phyloP scores from a whole-genome alignment of 2,329 filamentous ascomycete species.

The Curvularia spicifera region DNA sequence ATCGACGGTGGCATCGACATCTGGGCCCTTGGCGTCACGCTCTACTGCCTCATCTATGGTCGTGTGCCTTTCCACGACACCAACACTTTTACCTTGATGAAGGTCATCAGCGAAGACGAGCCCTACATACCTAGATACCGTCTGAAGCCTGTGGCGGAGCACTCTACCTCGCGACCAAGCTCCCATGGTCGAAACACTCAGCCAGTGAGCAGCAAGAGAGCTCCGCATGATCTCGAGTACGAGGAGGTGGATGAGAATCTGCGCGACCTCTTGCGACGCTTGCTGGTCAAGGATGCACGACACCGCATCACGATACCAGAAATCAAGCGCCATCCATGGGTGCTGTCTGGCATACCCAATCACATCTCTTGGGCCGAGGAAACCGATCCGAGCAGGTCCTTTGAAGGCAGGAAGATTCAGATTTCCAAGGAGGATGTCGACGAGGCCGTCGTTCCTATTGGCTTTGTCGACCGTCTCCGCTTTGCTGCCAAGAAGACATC shows the following conservation, averaged over 20 bases:
- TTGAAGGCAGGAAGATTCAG: constrained; percentile 84
- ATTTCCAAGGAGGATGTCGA: constrained; percentile 93
- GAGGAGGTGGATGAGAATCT: constrained; percentile 84
- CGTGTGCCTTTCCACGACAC: constrained; percentile 92
- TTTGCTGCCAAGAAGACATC: constrained; percentile 66
- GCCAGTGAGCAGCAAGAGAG: constrained; percentile 69
- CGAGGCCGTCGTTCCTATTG: constrained; percentile 86
- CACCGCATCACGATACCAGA: constrained; percentile 88
- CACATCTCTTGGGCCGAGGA: constrained; percentile 87
- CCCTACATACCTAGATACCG: constrained; percentile 84
- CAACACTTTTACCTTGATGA: constrained; percentile 90
- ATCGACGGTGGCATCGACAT: constrained; percentile 94
- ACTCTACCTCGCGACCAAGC: constrained; percentile 53
- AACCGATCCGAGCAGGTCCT: constrained; percentile 81
- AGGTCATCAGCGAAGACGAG: constrained; percentile 89
- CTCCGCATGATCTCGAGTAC: constrained; percentile 79
- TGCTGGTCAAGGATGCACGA: constrained; percentile 87
- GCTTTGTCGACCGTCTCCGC: constrained; percentile 81
- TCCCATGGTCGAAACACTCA: constrained; percentile 56
- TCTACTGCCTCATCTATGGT: constrained; percentile 94
- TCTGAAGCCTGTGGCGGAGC: constrained; percentile 71
- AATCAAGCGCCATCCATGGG: constrained; percentile 94
- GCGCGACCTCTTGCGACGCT: constrained; percentile 75
- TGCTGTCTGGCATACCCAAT: constrained; percentile 77
- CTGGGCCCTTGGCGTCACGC: constrained; percentile 94